Conservation (phyloP, 371 early-diverging fungal genomes). For the Mucor saturninus region DNA sequence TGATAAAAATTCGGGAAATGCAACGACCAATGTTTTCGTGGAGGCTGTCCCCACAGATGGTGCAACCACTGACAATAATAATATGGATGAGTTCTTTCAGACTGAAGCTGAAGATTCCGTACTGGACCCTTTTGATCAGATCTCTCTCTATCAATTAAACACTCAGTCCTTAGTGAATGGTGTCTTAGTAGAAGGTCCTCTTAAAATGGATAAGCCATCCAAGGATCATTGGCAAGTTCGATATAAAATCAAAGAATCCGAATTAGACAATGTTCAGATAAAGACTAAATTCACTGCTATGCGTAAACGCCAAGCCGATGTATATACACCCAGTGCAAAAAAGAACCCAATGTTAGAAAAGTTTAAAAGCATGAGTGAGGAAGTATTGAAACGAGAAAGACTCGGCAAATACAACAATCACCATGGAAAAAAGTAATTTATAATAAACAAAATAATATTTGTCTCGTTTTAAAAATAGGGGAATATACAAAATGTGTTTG, state of each 20-base stretch:
- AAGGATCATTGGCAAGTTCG: slow-evolving; percentile 31
- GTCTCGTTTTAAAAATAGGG: background rate
- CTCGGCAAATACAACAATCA: background rate
- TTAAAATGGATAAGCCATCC: slow-evolving; percentile 11
- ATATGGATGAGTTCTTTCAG: slow-evolving; percentile 11
- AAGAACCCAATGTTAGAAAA: slow-evolving; percentile 13
- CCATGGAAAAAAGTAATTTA: background rate
- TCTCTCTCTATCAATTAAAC: slow-evolving; percentile 30
- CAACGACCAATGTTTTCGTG: slow-evolving; percentile 49
- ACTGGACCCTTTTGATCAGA: slow-evolving; percentile 22
- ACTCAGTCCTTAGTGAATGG: slow-evolving; percentile 36
- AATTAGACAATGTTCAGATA: background rate
- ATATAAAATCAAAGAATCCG: slow-evolving; percentile 17
- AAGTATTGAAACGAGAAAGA: slow-evolving; percentile 10
- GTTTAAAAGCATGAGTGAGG: slow-evolving; percentile 24
- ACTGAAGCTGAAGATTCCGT: background rate
- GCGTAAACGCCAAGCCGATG: slow-evolving; percentile 28
- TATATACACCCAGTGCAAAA: slow-evolving; percentile 7
- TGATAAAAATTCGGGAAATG: slow-evolving; percentile 8
- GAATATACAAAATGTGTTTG: slow-evolving; percentile 9
- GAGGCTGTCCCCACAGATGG: slow-evolving; percentile 34
- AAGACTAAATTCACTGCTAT: slow-evolving; percentile 21
- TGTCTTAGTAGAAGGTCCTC: slow-evolving; percentile 10
- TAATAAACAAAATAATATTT: slow-evolving; percentile 1
- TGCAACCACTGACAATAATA: background rate